These are phyloP conservation scores for Aureoboletus auriporus DNA, from an alignment of 768 basidiomycete genomes.

Conservation along the genomic window DNA sequence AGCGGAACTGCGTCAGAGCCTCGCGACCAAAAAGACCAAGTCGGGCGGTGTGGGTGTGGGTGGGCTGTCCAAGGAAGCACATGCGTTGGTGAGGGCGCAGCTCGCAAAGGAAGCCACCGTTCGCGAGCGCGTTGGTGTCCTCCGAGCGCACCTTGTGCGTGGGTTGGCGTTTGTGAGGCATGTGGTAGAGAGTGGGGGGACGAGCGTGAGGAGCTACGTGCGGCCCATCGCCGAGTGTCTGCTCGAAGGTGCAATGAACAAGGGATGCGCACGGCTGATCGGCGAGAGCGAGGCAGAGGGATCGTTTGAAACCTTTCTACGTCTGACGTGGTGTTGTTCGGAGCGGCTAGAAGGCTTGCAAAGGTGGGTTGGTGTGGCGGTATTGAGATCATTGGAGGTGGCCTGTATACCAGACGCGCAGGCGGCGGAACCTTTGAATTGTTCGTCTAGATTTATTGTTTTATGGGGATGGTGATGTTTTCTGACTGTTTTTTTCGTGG, in stretches of 20 bases:
- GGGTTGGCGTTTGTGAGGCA: conserved; percentile 69
- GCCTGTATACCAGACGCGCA: conserved; percentile 68
- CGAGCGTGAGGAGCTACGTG: conserved; percentile 52
- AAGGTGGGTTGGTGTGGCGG: conserved; percentile 78
- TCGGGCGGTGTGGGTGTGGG: conserved; percentile 35
- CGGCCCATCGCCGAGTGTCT: conserved; percentile 56
- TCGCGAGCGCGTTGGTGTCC: conserved; percentile 51
- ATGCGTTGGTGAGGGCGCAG: conserved; percentile 79
- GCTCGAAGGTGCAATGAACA: conserved; percentile 59
- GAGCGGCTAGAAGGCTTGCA: conserved; percentile 66
- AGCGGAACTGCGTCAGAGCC: conserved; percentile 79
- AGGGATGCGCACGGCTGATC: conserved; percentile 54
- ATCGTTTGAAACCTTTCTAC: conserved; percentile 72
- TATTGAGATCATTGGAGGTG: conserved; percentile 68
- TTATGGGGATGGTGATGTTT: neutral
- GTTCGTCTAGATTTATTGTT: neutral
- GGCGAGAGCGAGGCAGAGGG: conserved; percentile 34
- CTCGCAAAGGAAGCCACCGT: conserved; percentile 73
- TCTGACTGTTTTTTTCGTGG: neutral
- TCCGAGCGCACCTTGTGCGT: conserved; percentile 56
- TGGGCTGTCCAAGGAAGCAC: conserved; percentile 76
- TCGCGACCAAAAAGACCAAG: conserved; percentile 71
- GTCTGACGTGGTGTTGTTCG: conserved; percentile 66
- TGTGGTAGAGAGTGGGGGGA: conserved; percentile 43
- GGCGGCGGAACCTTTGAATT: conserved; percentile 62